Evolutionary conservation across 1,284 basidiomycete genomes (phyloP).

Genomic region (Sporisorium exsertum): DNA sequence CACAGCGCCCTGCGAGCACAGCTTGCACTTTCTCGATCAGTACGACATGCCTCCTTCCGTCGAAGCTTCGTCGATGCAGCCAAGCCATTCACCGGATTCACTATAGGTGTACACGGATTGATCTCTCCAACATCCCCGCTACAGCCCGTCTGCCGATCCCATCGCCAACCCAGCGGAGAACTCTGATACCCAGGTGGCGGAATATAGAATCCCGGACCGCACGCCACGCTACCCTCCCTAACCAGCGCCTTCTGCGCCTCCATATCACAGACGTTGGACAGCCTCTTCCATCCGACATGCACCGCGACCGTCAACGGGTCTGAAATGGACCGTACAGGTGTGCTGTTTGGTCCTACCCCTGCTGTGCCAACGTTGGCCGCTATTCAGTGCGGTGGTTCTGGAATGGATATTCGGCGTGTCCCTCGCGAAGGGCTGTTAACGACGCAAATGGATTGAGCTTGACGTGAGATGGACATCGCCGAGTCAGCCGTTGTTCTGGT

Average conservation of each 20-base stretch:
- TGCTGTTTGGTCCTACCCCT: neutral
- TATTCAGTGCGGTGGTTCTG: neutral
- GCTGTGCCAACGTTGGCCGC: neutral
- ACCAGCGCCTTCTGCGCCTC: neutral
- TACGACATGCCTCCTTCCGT: neutral
- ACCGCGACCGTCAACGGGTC: neutral
- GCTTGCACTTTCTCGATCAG: neutral
- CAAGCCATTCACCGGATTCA: too few species aligned
- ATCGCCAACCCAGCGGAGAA: neutral
- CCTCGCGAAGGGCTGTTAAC: too few species aligned
- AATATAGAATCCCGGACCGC: conserved; percentile 37
- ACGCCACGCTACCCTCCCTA: neutral
- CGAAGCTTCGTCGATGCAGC: neutral
- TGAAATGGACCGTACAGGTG: neutral
- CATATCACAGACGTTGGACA: neutral
- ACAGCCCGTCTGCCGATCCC: neutral
- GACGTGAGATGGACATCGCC: too few species aligned
- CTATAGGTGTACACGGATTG: too few species aligned
- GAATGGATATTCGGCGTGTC: neutral
- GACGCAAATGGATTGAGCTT: too few species aligned
- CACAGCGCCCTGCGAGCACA: neutral
- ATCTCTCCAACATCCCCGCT: neutral
- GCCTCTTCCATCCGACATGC: neutral
- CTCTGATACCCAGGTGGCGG: conserved; percentile 31
- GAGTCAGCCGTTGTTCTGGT: too few species aligned